These are phyloP conservation scores for Citrullus amarus DNA, from an alignment of 306 rosid species.

Conservation along the genomic window DNA sequence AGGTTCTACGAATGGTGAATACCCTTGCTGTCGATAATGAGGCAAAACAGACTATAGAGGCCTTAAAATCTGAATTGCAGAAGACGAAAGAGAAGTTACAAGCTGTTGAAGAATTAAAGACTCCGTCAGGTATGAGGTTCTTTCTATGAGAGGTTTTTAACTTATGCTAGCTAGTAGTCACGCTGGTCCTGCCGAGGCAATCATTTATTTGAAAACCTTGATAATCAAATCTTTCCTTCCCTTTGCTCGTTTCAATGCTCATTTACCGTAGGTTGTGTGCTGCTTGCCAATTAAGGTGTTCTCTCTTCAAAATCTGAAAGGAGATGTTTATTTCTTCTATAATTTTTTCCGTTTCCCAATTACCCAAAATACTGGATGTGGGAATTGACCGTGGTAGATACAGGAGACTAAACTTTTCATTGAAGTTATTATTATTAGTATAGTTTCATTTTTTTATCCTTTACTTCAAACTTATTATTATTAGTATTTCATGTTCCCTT, in stretches of 20 bases:
- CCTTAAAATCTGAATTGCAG: conserved; percentile 69
- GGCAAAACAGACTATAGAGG: conserved; percentile 91
- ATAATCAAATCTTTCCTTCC: background rate
- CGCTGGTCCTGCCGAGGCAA: background rate
- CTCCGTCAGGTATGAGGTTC: conserved; percentile 50
- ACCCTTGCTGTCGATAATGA: conserved; percentile 81
- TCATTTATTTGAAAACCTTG: background rate
- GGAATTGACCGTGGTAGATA: background rate
- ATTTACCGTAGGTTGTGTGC: background rate
- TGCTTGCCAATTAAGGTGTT: background rate
- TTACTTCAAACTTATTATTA: no score
- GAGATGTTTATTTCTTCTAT: background rate
- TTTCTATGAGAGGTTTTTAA: background rate
- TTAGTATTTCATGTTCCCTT: no score
- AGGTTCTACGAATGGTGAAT: conserved; percentile 92
- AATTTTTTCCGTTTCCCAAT: background rate
- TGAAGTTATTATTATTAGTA: no score
- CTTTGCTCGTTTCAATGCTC: background rate
- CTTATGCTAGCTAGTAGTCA: background rate
- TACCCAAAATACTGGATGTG: background rate
- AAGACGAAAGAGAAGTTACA: conserved; percentile 85
- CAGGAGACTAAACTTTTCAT: no score
- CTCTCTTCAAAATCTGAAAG: background rate
- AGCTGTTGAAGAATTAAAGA: conserved; percentile 86
- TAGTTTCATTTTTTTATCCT: no score